These are phyloP conservation scores for Mucor sp. DNA, from an alignment of 371 early-diverging fungal genomes.

Conservation along the genomic window DNA sequence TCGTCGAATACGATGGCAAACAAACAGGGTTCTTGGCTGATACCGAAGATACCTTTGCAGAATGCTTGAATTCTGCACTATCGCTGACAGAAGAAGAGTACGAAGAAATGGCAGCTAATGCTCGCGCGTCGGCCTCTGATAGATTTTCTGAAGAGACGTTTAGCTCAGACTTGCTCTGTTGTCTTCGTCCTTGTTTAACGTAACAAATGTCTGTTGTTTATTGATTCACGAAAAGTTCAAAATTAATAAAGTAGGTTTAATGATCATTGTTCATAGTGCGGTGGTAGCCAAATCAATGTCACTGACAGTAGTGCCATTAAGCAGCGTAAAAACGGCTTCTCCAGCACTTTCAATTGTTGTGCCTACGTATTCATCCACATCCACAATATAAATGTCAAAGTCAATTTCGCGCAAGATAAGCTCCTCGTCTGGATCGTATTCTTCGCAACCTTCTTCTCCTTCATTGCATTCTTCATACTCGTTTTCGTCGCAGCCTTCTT, in stretches of 20 bases:
- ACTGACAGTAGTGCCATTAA: not conserved
- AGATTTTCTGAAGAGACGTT: slow-evolving; percentile 77
- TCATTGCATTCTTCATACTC: not conserved
- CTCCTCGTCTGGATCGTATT: not conserved
- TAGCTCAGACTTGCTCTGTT: slow-evolving; percentile 41
- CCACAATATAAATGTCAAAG: not conserved
- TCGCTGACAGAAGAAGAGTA: slow-evolving; percentile 39
- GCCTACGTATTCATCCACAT: not conserved
- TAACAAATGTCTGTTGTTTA: not conserved
- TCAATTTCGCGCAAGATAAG: not conserved
- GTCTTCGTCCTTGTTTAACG: slow-evolving; percentile 38
- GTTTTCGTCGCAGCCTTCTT: not conserved
- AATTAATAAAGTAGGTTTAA: not conserved
- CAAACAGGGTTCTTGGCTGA: slow-evolving; percentile 67
- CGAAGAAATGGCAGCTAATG: slow-evolving; percentile 57
- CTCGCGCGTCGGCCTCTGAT: slow-evolving; percentile 62
- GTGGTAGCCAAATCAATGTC: not conserved
- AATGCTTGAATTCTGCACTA: slow-evolving; percentile 56
- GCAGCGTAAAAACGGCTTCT: not conserved
- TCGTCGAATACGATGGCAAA: slow-evolving; percentile 57
- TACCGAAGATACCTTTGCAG: slow-evolving; percentile 68
- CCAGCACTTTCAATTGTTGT: not conserved
- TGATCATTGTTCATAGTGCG: not conserved
- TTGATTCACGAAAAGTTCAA: not conserved
- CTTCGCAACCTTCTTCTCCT: not conserved